Evolutionary conservation across 2,329 filamentous ascomycete genomes (phyloP), one percentile per base, ranked within the genome.

Genomic region (Verticillium dahliae): DNA sequence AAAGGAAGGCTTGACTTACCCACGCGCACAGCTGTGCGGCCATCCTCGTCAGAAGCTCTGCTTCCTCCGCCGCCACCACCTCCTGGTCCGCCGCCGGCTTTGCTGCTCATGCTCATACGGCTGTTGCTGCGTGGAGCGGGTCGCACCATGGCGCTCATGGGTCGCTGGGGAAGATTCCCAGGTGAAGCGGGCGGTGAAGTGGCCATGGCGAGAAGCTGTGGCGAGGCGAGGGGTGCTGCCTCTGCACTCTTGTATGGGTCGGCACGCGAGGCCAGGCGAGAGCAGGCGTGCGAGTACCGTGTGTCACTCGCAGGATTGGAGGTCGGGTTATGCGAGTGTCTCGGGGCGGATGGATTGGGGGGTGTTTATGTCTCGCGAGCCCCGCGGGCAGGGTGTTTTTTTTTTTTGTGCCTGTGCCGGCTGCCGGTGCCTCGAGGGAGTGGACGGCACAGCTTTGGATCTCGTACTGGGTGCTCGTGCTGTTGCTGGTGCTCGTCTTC

Each of bases 1-100:
- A 57, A 60, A 57, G 61, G 31, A 56, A 37, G 58, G 41, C n/a
- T 56, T 52, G 37, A 90, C 92, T 70, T 85, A 97, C 93, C 93
- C 73, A 97, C 93, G 94, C 91, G 95, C 77, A 97, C 93, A 33
- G 93, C 91, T 6, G 93, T 97, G 74, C 90, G 93, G 65, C 84
- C 84, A 74, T 97, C 93, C 69, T 97, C 93, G 70, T 97, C 93
- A 0, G 92, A 96, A 31, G 90, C 89, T 71, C 91, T 86, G 77
- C 91, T 96, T 65, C 89, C 87, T 68, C 83, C 87, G 68, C 83
- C 84, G 61, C 87, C 90, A 59, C 82, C 87, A 70, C 85, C 87
- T 59, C 86, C 84, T 61, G 87, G 89, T 59, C 82, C 87, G 70
- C 85, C 87, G 59, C 86, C 88, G 56, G 81, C 79, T 75, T 90